These are phyloP conservation scores for Centaurea solstitialis DNA, from an alignment of 129 eudicot genomes.

Conservation along the genomic window DNA sequence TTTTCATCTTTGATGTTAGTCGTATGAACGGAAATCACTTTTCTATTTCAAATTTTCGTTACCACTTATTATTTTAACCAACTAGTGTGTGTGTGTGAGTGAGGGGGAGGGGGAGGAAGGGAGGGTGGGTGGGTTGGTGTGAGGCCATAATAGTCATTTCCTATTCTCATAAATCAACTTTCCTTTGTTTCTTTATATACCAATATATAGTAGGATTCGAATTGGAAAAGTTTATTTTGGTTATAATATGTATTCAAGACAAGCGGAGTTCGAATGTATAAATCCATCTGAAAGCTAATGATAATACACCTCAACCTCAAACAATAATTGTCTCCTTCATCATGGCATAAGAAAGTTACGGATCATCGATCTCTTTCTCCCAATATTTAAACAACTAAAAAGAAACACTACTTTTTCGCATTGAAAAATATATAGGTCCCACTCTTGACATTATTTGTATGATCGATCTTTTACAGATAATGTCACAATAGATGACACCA, in stretches of 20 bases:
- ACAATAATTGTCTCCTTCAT: not conserved
- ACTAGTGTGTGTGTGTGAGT: too few relatives aligned
- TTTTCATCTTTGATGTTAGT: too few relatives aligned
- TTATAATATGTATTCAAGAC: too few relatives aligned
- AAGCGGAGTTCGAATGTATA: not conserved
- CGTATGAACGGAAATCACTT: too few relatives aligned
- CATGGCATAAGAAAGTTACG: not conserved
- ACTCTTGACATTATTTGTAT: not conserved
- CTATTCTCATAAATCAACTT: not conserved
- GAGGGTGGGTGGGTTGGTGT: too few relatives aligned
- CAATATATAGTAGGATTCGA: not conserved
- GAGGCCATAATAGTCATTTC: not conserved
- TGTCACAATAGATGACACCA: conserved; percentile 17
- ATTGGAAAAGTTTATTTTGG: not conserved
- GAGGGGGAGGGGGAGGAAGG: too few relatives aligned
- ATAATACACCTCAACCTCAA: not conserved
- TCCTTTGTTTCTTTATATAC: not conserved
- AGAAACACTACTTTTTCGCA: not conserved
- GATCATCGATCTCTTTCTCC: not conserved
- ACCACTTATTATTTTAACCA: too few relatives aligned
- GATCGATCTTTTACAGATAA: not conserved
- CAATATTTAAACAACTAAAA: not conserved
- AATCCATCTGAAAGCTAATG: not conserved
- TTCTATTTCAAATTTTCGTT: too few relatives aligned
- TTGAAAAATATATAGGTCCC: conserved; percentile 3